These are phyloP conservation scores for Rutstroemia sp. DNA, from an alignment of 2,329 filamentous ascomycete genomes.

Conservation along the genomic window DNA sequence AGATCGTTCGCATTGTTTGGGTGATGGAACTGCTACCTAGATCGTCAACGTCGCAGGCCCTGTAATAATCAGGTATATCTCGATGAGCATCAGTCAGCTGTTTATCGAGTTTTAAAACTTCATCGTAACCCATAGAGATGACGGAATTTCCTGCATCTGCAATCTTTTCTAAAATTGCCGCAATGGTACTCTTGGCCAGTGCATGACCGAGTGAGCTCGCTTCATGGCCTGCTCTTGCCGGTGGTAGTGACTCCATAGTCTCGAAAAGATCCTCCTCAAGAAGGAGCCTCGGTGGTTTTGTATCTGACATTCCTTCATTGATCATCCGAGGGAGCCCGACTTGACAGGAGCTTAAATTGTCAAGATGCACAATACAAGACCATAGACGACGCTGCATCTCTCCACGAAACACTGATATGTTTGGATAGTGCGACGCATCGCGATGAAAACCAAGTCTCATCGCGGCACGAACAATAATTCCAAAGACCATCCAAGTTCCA, in stretches of 20 bases:
- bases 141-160: slow-evolving; percentile 44
- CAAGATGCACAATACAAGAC: slow-evolving; percentile 48
- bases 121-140: slow-evolving; percentile 38
- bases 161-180: slow-evolving; percentile 44
- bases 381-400: slow-evolving; percentile 57
- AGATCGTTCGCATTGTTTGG: slow-evolving; percentile 42
- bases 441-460: slow-evolving; percentile 51
- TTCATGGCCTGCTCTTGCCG: slow-evolving; percentile 44
- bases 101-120: slow-evolving; percentile 43
- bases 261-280: slow-evolving; percentile 58
- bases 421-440: slow-evolving; percentile 41
- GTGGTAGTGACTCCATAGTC: slow-evolving; percentile 46
- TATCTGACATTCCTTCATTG: slow-evolving; percentile 54
- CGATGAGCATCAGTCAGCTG: slow-evolving; percentile 38
- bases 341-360: slow-evolving; percentile 58
- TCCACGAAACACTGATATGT: slow-evolving; percentile 43
- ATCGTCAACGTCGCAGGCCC: slow-evolving; percentile 39
- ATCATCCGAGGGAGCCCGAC: slow-evolving; percentile 62
- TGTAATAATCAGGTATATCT: slow-evolving; percentile 40
- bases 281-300: slow-evolving; percentile 51
- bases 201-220: slow-evolving; percentile 49
- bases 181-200: slow-evolving; percentile 42
- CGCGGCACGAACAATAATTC: slow-evolving; percentile 45
- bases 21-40: slow-evolving; percentile 39
- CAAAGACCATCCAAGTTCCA: slow-evolving; percentile 46